Percentiles rank a stretch among this genome's conserved stretches.
Evolutionary conservation across 164 flowering plant species (phyloP).

Genomic region (Nymphaea colorata): DNA sequence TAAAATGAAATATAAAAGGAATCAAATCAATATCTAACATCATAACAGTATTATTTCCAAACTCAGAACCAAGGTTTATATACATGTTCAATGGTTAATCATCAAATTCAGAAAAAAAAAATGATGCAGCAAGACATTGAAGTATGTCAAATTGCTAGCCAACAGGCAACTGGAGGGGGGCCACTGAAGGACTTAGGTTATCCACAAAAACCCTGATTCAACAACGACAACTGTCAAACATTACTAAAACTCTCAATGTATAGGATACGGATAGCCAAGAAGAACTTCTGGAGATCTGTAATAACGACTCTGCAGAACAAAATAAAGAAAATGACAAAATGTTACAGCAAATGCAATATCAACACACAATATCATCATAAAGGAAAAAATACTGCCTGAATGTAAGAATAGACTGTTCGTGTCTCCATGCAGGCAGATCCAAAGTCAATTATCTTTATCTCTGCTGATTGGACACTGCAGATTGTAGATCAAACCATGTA

Average conservation of each 20-base stretch:
- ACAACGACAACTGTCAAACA: too few relatives aligned
- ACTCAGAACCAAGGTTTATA: too few relatives aligned
- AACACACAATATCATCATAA: neutral
- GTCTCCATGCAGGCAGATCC: constrained; percentile 99
- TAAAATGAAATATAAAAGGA: too few relatives aligned
- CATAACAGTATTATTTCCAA: too few relatives aligned
- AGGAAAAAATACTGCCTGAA: constrained; percentile 50
- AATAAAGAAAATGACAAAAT: neutral
- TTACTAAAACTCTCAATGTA: neutral
- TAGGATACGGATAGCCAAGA: constrained; percentile 99
- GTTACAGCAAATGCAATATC: neutral
- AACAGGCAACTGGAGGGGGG: too few relatives aligned
- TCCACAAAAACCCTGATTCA: too few relatives aligned
- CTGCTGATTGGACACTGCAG: constrained; percentile 68
- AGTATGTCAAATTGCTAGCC: too few relatives aligned
- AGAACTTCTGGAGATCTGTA: constrained; percentile 99
- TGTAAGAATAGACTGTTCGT: constrained; percentile 94
- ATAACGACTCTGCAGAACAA: constrained; percentile 84
- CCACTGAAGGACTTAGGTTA: too few relatives aligned
- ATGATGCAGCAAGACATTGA: too few relatives aligned
- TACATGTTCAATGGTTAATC: too few relatives aligned
- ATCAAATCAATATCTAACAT: too few relatives aligned
- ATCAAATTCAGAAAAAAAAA: too few relatives aligned
- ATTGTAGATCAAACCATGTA: constrained; percentile 10
- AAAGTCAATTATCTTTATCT: constrained; percentile 90